A percentile compares a stretch with the other conserved stretches of the same genome.
These are phyloP conservation scores for Pontederia paniculata DNA, from an alignment of 176 grass and related monocot genomes.

Conservation along the genomic window DNA sequence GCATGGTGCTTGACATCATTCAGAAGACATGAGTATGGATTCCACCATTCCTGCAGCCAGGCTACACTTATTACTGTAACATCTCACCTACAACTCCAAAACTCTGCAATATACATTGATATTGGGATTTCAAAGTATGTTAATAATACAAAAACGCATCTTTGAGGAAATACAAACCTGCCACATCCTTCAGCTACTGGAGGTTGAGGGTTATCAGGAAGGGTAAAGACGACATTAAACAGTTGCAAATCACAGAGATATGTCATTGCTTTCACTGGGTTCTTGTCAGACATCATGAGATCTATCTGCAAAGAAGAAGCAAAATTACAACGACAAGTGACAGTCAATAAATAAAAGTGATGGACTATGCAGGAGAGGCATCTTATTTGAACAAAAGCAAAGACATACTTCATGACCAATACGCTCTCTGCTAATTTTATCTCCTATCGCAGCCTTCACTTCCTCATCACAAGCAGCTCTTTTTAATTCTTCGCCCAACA, in stretches of 20 bases:
- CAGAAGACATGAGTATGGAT: no score
- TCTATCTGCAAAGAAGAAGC: conserved; percentile 41
- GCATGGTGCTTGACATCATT: no score
- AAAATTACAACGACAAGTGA: no score
- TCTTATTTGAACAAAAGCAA: no score
- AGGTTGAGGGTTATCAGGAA: conserved; percentile 41
- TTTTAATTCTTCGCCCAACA: conserved; percentile 72
- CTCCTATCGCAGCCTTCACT: conserved; percentile 65
- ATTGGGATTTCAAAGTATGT: no score
- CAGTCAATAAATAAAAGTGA: neutral
- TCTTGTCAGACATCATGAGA: conserved; percentile 84
- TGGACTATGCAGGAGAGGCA: neutral
- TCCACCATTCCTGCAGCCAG: no score
- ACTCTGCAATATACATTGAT: no score
- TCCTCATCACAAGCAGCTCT: conserved; percentile 72
- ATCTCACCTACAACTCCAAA: no score
- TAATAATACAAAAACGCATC: neutral
- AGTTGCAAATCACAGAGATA: conserved; percentile 57
- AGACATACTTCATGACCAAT: conserved; percentile 73
- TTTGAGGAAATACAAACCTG: conserved; percentile 30
- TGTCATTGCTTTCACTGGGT: conserved; percentile 61
- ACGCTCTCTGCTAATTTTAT: conserved; percentile 86
- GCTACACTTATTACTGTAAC: no score
- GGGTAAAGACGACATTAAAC: conserved; percentile 74
- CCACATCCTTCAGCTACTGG: conserved; percentile 49